Percentiles rank a stretch among this genome's conserved stretches.
Conservation (phyloP, 441 rosid genomes). For the Cnidoscolus chayamansa region DNA sequence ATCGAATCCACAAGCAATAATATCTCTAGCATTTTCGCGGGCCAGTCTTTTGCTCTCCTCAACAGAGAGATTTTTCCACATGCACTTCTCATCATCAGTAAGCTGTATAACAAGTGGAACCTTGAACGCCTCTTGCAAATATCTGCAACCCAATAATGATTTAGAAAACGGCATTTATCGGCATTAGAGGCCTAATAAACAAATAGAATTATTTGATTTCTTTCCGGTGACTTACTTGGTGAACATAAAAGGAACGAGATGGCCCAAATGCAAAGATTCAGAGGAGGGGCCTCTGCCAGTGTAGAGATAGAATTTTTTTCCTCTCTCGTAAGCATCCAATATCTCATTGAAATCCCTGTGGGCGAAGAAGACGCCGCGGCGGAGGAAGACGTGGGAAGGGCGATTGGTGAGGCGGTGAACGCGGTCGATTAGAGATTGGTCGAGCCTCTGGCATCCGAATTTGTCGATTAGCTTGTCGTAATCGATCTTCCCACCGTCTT, state of each 20-base stretch:
- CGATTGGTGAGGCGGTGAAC: slow-evolving; percentile 68
- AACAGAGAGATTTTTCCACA: slow-evolving; percentile 79
- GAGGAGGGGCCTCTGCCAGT: slow-evolving; percentile 98
- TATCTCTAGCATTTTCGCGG: slow-evolving; percentile 90
- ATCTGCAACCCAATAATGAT: slow-evolving; percentile 34
- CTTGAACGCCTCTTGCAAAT: slow-evolving; percentile 84
- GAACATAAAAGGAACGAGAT: slow-evolving; percentile 90
- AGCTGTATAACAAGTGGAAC: slow-evolving; percentile 93
- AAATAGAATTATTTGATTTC: neutral
- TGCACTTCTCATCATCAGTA: slow-evolving; percentile 89
- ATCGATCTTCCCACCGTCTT: slow-evolving; percentile 72
- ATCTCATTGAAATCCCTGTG: slow-evolving; percentile 83
- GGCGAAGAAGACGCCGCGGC: slow-evolving; percentile 90
- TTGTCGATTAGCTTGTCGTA: slow-evolving; percentile 84
- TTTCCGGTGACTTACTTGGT: slow-evolving; percentile 50
- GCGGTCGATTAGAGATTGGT: slow-evolving; percentile 53
- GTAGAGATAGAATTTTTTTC: slow-evolving; percentile 80
- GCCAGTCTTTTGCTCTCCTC: slow-evolving; percentile 90
- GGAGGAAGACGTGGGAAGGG: slow-evolving; percentile 77
- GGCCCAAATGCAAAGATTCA: slow-evolving; percentile 85
- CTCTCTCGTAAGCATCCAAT: slow-evolving; percentile 71
- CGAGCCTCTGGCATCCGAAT: slow-evolving; percentile 84
- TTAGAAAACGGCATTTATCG: neutral
- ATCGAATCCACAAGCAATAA: slow-evolving; percentile 92
- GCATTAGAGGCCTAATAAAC: neutral